phyloP scores from a whole-genome alignment of 192 early-diverging fungal genomes.

The Backusella parvicylindrica region DNA sequence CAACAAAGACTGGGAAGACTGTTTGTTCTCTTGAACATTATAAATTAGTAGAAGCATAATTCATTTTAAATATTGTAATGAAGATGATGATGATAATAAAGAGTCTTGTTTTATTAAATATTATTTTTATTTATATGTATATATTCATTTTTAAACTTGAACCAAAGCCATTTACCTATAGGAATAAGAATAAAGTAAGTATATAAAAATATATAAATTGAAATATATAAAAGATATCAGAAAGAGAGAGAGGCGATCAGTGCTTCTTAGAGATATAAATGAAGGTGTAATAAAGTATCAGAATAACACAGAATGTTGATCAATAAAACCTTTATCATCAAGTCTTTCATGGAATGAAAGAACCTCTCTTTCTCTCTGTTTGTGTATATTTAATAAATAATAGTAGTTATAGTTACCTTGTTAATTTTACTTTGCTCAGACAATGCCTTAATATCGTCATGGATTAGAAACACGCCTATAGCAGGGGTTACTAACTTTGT shows the following conservation, averaged over 20 bases:
- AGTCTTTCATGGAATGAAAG: not conserved
- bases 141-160: not conserved
- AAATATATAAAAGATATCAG: not conserved
- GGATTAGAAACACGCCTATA: not conserved
- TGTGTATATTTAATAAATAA: not conserved
- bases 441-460: conserved; percentile 10
- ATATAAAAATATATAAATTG: not conserved
- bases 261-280: conserved; percentile 15
- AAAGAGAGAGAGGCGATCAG: not conserved
- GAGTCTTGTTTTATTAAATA: not conserved
- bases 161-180: not conserved
- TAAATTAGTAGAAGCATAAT: conserved; percentile 10
- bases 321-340: conserved; percentile 15
- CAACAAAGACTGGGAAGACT: conserved; percentile 13
- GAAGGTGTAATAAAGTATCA: conserved; percentile 7
- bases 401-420: not conserved
- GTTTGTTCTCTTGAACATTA: conserved; percentile 30
- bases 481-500: conserved; percentile 4
- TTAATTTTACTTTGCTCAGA: conserved; percentile 4
- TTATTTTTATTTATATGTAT: not conserved
- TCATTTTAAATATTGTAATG: too few relatives aligned
- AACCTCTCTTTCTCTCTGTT: not conserved
- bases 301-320: conserved; percentile 10
- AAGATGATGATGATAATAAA: not conserved
- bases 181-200: not conserved